phyloP scores from a whole-genome alignment of 495 filamentous ascomycete genomes.

The Copromyces sp. region DNA sequence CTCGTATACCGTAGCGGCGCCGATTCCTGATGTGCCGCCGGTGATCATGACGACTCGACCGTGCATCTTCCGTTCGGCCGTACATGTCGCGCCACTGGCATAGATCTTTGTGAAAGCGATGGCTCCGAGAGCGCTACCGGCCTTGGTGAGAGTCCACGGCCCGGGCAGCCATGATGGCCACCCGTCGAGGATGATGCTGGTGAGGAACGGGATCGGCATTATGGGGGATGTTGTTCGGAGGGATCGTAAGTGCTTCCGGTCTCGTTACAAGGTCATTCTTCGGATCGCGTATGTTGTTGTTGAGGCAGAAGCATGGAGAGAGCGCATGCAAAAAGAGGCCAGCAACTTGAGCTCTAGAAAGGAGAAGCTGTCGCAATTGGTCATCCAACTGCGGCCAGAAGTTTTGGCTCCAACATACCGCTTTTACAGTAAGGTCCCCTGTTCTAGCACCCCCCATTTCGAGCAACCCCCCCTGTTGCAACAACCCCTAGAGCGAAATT shows the following conservation, averaged over 20 bases:
- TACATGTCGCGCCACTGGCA: conserved; percentile 63
- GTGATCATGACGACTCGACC: conserved; percentile 90
- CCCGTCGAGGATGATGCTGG: conserved; percentile 52
- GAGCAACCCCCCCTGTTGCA: too few species aligned
- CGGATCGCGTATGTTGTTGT: background rate
- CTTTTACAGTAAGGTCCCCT: too few species aligned
- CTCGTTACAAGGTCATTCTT: background rate
- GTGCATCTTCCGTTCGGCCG: conserved; percentile 78
- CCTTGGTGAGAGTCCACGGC: conserved; percentile 48
- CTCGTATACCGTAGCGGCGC: conserved; percentile 58
- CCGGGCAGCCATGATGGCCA: conserved; percentile 54
- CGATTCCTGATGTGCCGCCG: conserved; percentile 90
- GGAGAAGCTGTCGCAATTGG: background rate
- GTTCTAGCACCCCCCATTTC: too few species aligned
- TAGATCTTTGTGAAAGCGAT: conserved; percentile 66
- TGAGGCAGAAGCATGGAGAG: background rate
- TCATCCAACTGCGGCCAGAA: background rate
- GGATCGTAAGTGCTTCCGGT: background rate
- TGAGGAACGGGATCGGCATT: conserved; percentile 77
- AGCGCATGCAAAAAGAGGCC: background rate
- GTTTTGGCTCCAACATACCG: background rate
- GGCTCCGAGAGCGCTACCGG: conserved; percentile 45
- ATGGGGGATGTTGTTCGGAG: background rate
- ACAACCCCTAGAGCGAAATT: too few species aligned
- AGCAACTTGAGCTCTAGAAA: background rate